Evolutionary conservation across 2,329 filamentous ascomycete genomes (phyloP).

Genomic region (Macrophomina phaseolina): DNA sequence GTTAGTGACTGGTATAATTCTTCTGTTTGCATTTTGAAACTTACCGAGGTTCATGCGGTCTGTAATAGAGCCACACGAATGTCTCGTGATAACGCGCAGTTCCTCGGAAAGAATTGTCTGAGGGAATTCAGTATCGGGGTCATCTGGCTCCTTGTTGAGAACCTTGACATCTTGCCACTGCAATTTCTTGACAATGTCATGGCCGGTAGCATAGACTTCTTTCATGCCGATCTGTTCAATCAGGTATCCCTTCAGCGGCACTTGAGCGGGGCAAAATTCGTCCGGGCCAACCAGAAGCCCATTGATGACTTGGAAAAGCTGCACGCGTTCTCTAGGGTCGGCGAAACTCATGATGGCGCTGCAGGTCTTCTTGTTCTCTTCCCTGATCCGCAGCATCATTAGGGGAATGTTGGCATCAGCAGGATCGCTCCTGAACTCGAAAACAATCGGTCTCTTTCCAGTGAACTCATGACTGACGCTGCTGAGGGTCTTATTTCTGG

Average conservation of each 20-base stretch:
- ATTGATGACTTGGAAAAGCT: conserved; percentile 74
- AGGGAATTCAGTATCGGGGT: conserved; percentile 61
- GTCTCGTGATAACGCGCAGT: conserved; percentile 76
- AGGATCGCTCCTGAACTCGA: conserved; percentile 65
- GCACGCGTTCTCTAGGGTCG: conserved; percentile 71
- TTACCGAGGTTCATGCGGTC: conserved; percentile 79
- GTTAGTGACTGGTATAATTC: neutral
- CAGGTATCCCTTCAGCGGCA: conserved; percentile 68
- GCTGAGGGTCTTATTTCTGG: conserved; percentile 77
- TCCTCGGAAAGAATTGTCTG: conserved; percentile 77
- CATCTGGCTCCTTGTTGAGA: conserved; percentile 71
- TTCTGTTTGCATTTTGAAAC: conserved; percentile 25
- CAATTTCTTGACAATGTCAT: conserved; percentile 50
- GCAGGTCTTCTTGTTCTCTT: conserved; percentile 59
- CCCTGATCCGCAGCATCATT: conserved; percentile 73
- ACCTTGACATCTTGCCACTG: conserved; percentile 72
- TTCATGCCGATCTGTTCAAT: conserved; percentile 64
- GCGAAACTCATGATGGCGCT: conserved; percentile 80
- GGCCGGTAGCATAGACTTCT: conserved; percentile 49
- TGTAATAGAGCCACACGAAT: conserved; percentile 76
- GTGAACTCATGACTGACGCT: conserved; percentile 74
- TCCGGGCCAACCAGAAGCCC: conserved; percentile 71
- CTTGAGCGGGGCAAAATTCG: conserved; percentile 74
- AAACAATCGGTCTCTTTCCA: conserved; percentile 72
- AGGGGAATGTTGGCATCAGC: conserved; percentile 71